Evolutionary conservation across 495 filamentous ascomycete genomes (phyloP).

Genomic region (Pyrenula aspistea): DNA sequence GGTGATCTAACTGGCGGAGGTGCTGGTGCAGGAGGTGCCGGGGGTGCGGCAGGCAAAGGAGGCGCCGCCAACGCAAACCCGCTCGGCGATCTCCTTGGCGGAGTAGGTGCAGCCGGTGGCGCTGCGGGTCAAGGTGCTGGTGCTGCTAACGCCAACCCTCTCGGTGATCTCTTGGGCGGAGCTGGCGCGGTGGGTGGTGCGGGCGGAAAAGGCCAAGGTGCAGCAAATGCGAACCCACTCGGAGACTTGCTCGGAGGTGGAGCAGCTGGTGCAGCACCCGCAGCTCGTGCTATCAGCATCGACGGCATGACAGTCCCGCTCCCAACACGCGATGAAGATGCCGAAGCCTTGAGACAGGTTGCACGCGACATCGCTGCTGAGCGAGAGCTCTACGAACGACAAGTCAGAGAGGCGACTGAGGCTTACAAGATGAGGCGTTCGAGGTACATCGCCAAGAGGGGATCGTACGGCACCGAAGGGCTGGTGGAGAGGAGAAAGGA

Average conservation of each 20-base stretch:
- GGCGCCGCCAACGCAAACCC: constrained; percentile 53
- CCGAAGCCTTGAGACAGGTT: neutral
- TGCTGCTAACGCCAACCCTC: neutral
- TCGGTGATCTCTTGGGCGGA: constrained; percentile 11
- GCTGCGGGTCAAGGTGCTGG: neutral
- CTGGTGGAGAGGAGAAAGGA: neutral
- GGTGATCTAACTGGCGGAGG: neutral
- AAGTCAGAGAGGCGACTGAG: neutral
- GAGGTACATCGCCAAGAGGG: neutral
- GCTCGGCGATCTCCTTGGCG: constrained; percentile 30
- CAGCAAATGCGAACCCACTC: neutral
- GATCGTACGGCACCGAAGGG: neutral
- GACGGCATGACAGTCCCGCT: constrained; percentile 1
- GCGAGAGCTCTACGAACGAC: neutral
- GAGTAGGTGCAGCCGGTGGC: constrained; percentile 23
- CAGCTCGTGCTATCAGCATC: neutral
- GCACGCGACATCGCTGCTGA: neutral
- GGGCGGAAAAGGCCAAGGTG: neutral
- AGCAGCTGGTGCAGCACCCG: constrained; percentile 17
- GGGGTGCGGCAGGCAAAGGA: constrained; percentile 50
- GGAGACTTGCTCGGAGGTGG: constrained; percentile 20
- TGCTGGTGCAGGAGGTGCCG: constrained; percentile 40
- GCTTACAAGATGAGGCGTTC: neutral
- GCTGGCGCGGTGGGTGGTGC: constrained; percentile 23
- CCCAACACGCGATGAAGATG: neutral